Evolutionary conservation across 495 filamentous ascomycete species (phyloP).

Genomic region (Friedmanniomyces simplex): DNA sequence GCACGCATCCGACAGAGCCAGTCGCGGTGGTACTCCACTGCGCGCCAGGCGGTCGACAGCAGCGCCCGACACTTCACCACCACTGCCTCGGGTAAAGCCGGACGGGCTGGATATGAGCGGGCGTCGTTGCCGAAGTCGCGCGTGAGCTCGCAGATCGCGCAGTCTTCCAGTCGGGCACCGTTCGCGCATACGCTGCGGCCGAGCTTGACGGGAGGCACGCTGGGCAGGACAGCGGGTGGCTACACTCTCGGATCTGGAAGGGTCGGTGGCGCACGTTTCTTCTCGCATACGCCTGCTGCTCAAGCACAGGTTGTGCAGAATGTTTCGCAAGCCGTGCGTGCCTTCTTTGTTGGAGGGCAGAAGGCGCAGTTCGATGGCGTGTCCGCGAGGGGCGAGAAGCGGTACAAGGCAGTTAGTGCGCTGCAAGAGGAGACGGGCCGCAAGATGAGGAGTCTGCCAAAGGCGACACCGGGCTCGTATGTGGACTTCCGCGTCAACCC

Average conservation of each 20-base stretch:
- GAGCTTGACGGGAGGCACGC: slow-evolving; percentile 79
- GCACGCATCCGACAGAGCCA: slow-evolving; percentile 61
- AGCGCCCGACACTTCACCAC: slow-evolving; percentile 51
- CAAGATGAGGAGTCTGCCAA: slow-evolving; percentile 46
- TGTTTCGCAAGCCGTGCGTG: slow-evolving; percentile 80
- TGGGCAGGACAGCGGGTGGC: slow-evolving; percentile 76
- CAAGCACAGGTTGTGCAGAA: slow-evolving; percentile 90
- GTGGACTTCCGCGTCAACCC: slow-evolving; percentile 79
- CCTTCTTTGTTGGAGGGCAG: slow-evolving; percentile 78
- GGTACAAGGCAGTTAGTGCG: slow-evolving; percentile 57
- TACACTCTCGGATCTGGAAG: slow-evolving; percentile 66
- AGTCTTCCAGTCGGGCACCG: slow-evolving; percentile 61
- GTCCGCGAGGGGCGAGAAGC: slow-evolving; percentile 58
- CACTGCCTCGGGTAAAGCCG: slow-evolving; percentile 35
- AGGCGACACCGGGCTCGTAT: slow-evolving; percentile 57
- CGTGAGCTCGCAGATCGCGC: slow-evolving; percentile 54
- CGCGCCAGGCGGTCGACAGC: slow-evolving; percentile 38
- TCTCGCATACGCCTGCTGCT: slow-evolving; percentile 74
- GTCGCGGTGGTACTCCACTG: slow-evolving; percentile 61
- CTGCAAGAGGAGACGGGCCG: slow-evolving; percentile 60
- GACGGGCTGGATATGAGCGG: slow-evolving; percentile 44
- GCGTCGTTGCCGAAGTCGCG: slow-evolving; percentile 55
- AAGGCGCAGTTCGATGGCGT: slow-evolving; percentile 75
- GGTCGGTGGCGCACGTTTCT: slow-evolving; percentile 66
- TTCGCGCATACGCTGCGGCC: slow-evolving; percentile 87